Percentiles rank a stretch among this genome's conserved stretches.
These are phyloP conservation scores for Blumeria graminis DNA, from an alignment of 2,329 filamentous ascomycete genomes.

Conservation along the genomic window DNA sequence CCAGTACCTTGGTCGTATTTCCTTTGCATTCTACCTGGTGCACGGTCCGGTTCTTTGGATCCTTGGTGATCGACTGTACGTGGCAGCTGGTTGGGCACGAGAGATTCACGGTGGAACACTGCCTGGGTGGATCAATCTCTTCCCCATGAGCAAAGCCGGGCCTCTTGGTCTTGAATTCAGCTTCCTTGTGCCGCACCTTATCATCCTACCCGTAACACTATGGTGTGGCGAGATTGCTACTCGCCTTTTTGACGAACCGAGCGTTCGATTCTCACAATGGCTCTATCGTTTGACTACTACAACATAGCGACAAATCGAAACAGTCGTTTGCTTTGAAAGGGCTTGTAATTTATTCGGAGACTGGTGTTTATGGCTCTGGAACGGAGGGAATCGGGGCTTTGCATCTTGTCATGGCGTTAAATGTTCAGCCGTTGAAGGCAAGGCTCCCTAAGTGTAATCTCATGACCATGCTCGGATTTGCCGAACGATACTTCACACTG, in stretches of 20 bases:
- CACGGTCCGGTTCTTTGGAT: slow-evolving; percentile 36
- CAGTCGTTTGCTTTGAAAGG: not conserved
- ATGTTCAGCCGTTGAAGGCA: too few species aligned
- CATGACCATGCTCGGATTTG: too few species aligned
- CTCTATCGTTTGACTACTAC: slow-evolving; percentile 19
- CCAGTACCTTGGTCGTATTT: slow-evolving; percentile 37
- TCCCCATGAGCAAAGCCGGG: slow-evolving; percentile 28
- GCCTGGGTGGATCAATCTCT: slow-evolving; percentile 29
- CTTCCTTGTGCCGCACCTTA: slow-evolving; percentile 33
- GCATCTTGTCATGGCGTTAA: not conserved
- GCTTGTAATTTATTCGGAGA: not conserved
- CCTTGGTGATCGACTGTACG: slow-evolving; percentile 38
- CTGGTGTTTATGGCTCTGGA: not conserved
- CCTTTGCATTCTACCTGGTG: slow-evolving; percentile 37
- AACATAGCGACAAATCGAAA: not conserved
- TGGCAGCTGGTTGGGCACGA: slow-evolving; percentile 30
- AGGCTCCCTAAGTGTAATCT: too few species aligned
- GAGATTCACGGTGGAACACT: slow-evolving; percentile 25
- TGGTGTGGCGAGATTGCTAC: slow-evolving; percentile 33
- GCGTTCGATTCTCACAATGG: slow-evolving; percentile 31
- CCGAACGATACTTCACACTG: too few species aligned
- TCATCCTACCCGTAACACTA: slow-evolving; percentile 34
- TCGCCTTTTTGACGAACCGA: slow-evolving; percentile 31
- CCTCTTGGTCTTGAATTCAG: slow-evolving; percentile 35
- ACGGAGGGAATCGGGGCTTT: not conserved